phyloP scores from a whole-genome alignment of 192 early-diverging fungal species.

The Mycoemilia scoparia region DNA sequence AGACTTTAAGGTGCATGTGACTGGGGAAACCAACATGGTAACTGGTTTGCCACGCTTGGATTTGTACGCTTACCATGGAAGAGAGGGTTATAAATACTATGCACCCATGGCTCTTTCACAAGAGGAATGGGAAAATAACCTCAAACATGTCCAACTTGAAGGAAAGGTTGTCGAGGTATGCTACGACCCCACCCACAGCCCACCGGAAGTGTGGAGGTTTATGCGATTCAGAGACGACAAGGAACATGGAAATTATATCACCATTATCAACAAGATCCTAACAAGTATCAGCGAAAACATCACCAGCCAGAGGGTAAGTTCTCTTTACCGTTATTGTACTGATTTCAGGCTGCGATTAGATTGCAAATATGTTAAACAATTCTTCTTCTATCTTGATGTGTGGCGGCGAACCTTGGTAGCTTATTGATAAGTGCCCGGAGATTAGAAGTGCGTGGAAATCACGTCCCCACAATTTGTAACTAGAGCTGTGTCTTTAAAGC shows the following conservation, averaged over 20 bases:
- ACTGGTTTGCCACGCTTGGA: slow-evolving; percentile 25
- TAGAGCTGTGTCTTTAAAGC: no score
- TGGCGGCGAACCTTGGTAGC: no score
- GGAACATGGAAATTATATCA: slow-evolving; percentile 42
- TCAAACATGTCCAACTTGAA: slow-evolving; percentile 12
- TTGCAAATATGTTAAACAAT: no score
- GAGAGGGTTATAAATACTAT: slow-evolving; percentile 19
- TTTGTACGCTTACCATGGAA: slow-evolving; percentile 33
- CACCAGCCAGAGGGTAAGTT: no score
- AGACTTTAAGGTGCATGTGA: slow-evolving; percentile 42
- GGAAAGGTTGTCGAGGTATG: slow-evolving; percentile 44
- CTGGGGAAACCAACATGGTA: slow-evolving; percentile 1
- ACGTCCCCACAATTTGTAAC: no score
- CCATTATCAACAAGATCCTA: slow-evolving; percentile 37
- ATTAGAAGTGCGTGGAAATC: no score
- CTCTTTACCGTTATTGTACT: no score
- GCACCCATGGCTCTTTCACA: slow-evolving; percentile 34
- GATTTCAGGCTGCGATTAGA: no score
- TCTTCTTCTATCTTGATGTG: no score
- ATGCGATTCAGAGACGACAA: slow-evolving; percentile 73
- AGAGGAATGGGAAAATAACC: slow-evolving; percentile 30
- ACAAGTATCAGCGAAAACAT: slow-evolving; percentile 60
- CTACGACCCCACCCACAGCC: slow-evolving; percentile 30
- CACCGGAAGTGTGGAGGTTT: slow-evolving; percentile 41
- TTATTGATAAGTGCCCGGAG: no score